Base-by-base conservation (phyloP, 2,329 filamentous ascomycete genomes). In the Dendryphion nanum region DNA sequence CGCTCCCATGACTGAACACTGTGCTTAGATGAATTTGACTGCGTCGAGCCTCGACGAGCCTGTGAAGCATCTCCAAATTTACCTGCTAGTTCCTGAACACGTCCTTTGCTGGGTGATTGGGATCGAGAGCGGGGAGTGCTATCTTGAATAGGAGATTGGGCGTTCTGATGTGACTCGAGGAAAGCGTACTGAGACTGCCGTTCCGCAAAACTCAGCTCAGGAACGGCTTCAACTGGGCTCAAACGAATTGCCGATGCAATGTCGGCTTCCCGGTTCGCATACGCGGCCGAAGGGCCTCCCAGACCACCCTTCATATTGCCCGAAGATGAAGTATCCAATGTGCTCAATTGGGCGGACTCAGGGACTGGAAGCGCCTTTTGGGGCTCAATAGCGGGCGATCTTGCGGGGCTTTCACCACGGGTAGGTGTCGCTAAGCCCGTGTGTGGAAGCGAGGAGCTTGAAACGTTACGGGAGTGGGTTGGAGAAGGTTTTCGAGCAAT, bases 401-500 rank as follows among this genome's bases (percentile, higher is more conserved):
- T 75, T n/a, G 79, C 80, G 20, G 81, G 80, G 40, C 78, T 83
- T 40, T 80, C 80, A 30, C 72, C 74, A 14, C 73, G 70, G 42
- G 72, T 78, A 4, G 81, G 80, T 23, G 79, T 74, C 40, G 76
- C 77, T 36, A 83, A 56, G 51, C 79, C 76, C 31, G 77, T 73
- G 36, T 77, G 72, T 17, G 47, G 53, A 47, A 63, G 59, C 23
- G 68, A 63, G 16, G 61, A 56, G 33, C 44, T 58, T 10, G 64
- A 70, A n/a, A 58, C 40, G 39, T 67, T 66, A 35, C 67, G 64
- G 24, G 61, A 64, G 42, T 71, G 70, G 23, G 52, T 52, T 6
- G 65, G 61, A 4, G 64, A 61, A 17, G 64, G 60, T 40, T 66
- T 70, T 16, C 57, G 53, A 17, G 52, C 40, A 18, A 64, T 50